Evolutionary conservation across 1,284 basidiomycete genomes (phyloP), one percentile per base, ranked within the genome.

Genomic region (Ceratobasidium sp.): DNA sequence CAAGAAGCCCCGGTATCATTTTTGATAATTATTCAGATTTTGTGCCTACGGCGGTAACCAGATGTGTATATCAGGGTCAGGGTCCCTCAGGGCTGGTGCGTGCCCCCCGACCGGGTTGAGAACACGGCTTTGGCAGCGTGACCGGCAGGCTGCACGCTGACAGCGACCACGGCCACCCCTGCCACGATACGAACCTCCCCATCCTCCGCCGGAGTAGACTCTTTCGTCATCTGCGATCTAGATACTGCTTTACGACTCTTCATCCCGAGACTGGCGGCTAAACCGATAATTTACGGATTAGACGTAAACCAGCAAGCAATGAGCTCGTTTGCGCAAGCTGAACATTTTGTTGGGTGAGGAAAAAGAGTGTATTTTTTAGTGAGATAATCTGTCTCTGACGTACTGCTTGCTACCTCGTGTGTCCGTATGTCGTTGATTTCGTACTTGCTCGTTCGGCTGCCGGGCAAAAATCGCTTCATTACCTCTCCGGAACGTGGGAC

Each of bases 321-420:
- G 73, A 66, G 61, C 39, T 33, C 73, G 23, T 76, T 76, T 55
- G 49, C 61, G 49, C 69, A 20, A 39, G 63, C 61, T 51, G 73
- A 76, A 40, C 73, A 76, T 46, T 76, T 76, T 55, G 73, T 76
- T n/a, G 73, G 73, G 73, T 76, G 61, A 76, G 73, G n/a, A 49
- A 55, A 67, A 51, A 51, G n/a, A 51, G n/a, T 26, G 9, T 6
- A 39, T 49, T n/a, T 9, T 44, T 68, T 42, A n/a, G 49, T 23
- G 66, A 55, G 26, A 56, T 56, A 49, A 18, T 51, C 33, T 26
- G 39, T 18, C 2, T 70, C 49, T 70, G 49, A 42, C 68, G 68
- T 70, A 70, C 68, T 39, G 6, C 15, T n/a, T 18, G n/a, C 33
- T 40, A 28, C 49, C 61, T 64, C 61, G 39, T 64, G 61, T 61